Conservation (phyloP, 768 basidiomycete species). For the Suillus brevipes region DNA sequence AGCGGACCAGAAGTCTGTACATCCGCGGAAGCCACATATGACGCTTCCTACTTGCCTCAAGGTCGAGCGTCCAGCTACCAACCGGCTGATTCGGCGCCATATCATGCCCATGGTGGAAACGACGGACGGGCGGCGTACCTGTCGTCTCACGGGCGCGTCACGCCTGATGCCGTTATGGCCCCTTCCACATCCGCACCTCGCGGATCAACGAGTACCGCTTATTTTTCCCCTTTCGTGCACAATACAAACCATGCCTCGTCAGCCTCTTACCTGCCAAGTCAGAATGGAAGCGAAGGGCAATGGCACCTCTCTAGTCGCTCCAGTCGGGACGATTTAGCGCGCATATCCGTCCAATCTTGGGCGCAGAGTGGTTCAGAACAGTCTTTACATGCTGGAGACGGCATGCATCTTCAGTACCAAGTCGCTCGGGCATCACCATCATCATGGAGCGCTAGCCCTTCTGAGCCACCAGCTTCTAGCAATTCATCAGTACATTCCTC, state of each 20-base stretch:
- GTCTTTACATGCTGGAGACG: conserved; percentile 17
- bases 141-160: conserved; percentile 25
- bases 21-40: conserved; percentile 22
- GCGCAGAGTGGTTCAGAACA: conserved; percentile 25
- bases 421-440: conserved; percentile 24
- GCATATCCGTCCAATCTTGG: conserved; percentile 26
- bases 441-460: conserved; percentile 22
- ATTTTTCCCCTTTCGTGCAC: conserved; percentile 28
- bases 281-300: conserved; percentile 22
- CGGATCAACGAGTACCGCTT: conserved; percentile 23
- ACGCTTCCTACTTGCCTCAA: conserved; percentile 15
- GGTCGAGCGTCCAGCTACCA: conserved; percentile 27
- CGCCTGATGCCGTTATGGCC: conserved; percentile 25
- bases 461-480: conserved; percentile 26
- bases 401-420: conserved; percentile 33
- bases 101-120: conserved; percentile 22
- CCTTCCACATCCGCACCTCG: conserved; percentile 26
- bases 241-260: conserved; percentile 26
- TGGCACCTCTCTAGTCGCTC: conserved; percentile 6
- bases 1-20: conserved; percentile 19
- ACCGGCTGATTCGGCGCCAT: conserved; percentile 20
- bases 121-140: conserved; percentile 29
- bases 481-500: conserved; percentile 24
- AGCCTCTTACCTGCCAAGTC: conserved; percentile 26
- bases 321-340: conserved; percentile 23